These are phyloP conservation scores for Physcomitrium patens DNA, from an alignment of 225 moss, liverwort and hornwort species.

Conservation along the genomic window DNA sequence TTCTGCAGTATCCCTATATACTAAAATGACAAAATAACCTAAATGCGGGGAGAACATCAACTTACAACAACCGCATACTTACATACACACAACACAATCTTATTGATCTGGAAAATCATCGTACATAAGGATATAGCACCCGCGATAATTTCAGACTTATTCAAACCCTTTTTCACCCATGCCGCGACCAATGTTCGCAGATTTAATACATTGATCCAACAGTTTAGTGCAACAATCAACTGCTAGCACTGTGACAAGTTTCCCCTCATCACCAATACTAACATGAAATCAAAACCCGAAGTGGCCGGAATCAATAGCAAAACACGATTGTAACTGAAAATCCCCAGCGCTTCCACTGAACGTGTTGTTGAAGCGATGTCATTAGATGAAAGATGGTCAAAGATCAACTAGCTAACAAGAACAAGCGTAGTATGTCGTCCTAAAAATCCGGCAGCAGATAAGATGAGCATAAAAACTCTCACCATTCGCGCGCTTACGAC, in stretches of 20 bases:
- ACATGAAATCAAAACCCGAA: neutral
- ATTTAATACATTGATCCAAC: neutral
- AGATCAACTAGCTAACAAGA: neutral
- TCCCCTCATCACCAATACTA: neutral
- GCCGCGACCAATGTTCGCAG: neutral
- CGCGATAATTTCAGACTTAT: conserved; percentile 1
- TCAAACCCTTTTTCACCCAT: neutral
- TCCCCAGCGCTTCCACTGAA: neutral
- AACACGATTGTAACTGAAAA: conserved; percentile 15
- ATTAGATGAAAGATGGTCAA: neutral
- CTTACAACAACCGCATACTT: neutral
- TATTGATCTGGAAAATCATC: neutral
- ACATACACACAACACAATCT: neutral
- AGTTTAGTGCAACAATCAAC: neutral
- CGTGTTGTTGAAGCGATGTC: neutral
- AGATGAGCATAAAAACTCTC: conserved; percentile 24
- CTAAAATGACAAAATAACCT: neutral
- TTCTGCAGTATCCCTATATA: neutral
- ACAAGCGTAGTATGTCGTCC: neutral
- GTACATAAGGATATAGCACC: neutral
- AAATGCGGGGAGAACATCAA: neutral
- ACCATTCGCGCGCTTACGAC: conserved; percentile 80
- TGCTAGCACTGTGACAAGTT: neutral
- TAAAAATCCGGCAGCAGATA: neutral
- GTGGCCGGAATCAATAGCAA: conserved; percentile 20